A percentile compares a stretch with the other conserved stretches of the same genome.
Conservation (phyloP, 176 grass and related monocot genomes). For the Elymus sibiricus region DNA sequence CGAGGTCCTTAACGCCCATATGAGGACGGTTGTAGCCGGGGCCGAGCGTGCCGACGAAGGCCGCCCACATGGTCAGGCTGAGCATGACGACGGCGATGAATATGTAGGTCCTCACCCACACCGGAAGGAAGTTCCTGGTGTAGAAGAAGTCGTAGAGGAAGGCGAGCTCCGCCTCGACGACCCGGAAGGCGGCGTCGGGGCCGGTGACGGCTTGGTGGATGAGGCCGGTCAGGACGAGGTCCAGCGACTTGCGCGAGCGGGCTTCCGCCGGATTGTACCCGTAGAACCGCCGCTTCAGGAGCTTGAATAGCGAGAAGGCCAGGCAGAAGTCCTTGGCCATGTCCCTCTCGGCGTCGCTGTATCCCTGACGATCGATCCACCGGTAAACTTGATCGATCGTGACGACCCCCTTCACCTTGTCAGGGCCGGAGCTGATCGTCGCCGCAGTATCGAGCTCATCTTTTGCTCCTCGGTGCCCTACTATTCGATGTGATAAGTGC, state of each 20-base stretch:
- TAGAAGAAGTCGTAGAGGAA: conserved; percentile 64
- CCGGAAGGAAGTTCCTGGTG: conserved; percentile 38
- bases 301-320: conserved; percentile 50
- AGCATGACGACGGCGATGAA: conserved; percentile 25
- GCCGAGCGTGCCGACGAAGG: conserved; percentile 43
- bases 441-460: background rate
- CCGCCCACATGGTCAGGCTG: conserved; percentile 33
- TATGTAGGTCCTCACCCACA: conserved; percentile 36
- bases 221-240: conserved; percentile 35
- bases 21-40: conserved; percentile 20
- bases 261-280: conserved; percentile 36
- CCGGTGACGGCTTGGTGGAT: conserved; percentile 27
- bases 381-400: conserved; percentile 35
- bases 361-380: conserved; percentile 30
- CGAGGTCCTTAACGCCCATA: conserved; percentile 34
- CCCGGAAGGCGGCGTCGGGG: conserved; percentile 24
- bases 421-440: background rate
- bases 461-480: no score
- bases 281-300: conserved; percentile 47
- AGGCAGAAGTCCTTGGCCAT: conserved; percentile 45
- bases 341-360: conserved; percentile 44
- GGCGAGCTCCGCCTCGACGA: conserved; percentile 37
- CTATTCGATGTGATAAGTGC: no score
- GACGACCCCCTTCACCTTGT: conserved; percentile 13
- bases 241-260: conserved; percentile 11